phyloP scores from a whole-genome alignment of 176 grass and related monocot species.

The Oryza officinalis region DNA sequence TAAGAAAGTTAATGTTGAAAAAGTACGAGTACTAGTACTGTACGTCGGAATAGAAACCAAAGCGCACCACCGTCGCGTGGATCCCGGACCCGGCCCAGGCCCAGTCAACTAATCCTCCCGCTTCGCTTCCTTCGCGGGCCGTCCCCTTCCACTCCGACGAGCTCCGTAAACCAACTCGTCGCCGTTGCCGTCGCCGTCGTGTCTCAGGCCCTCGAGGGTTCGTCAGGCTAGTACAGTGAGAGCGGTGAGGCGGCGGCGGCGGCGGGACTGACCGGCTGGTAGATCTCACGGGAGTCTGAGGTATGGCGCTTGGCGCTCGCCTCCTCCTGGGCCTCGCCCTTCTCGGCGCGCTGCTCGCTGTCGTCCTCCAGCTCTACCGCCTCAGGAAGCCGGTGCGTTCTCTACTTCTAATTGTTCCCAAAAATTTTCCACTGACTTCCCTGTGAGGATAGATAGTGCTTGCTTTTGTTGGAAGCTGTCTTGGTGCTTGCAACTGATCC shows the following conservation, averaged over 20 bases:
- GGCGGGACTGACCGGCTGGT: not conserved
- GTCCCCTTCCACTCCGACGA: not conserved
- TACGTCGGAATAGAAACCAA: not conserved
- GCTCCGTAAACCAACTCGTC: not conserved
- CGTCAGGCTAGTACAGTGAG: not conserved
- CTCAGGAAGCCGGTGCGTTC: constrained; percentile 53
- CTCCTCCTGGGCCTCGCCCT: constrained; percentile 48
- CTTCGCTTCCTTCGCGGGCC: not conserved
- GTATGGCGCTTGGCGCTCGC: constrained; percentile 39
- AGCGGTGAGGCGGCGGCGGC: not conserved
- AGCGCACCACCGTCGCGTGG: not conserved
- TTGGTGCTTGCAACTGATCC: not conserved
- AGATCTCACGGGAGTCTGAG: constrained; percentile 8
- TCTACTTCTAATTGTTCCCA: not conserved
- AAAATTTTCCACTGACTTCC: not conserved
- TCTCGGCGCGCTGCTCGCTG: constrained; percentile 38
- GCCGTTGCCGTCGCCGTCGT: not conserved
- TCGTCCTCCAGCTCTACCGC: constrained; percentile 60
- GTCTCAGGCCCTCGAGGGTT: not conserved
- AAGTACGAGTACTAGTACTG: too few relatives aligned
- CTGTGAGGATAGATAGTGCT: not conserved
- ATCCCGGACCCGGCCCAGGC: not conserved
- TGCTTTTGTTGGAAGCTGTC: not conserved
- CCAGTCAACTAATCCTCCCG: not conserved
- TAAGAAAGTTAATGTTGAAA: too few relatives aligned